Percentiles rank a stretch among this genome's conserved stretches.
Conservation (phyloP, 1,139 yeast species). For the Schwanniomyces etchellsii region DNA sequence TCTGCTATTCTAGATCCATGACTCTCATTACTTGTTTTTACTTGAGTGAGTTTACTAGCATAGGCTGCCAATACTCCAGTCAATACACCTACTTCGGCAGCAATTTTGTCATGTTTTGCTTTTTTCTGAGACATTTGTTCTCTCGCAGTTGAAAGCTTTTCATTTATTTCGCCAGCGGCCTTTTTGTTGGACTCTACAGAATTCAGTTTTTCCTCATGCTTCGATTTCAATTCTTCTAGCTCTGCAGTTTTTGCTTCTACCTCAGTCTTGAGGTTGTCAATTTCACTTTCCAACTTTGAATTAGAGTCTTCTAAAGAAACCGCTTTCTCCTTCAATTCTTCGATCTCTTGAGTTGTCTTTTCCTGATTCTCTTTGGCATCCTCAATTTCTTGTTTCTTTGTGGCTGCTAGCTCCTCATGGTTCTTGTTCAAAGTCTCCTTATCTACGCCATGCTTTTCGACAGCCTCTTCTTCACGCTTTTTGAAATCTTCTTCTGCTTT, state of each 20-base stretch:
- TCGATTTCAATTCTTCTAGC: constrained; percentile 35
- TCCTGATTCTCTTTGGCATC: constrained; percentile 43
- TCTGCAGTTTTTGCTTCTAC: constrained; percentile 34
- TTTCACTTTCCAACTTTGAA: constrained; percentile 35
- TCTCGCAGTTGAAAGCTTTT: constrained; percentile 28
- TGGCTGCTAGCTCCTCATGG: constrained; percentile 42
- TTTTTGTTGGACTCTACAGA: constrained; percentile 28
- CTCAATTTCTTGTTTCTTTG: constrained; percentile 46
- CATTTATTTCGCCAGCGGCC: constrained; percentile 38
- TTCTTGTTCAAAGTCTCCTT: constrained; percentile 40
- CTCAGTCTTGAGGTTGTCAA: constrained; percentile 39
- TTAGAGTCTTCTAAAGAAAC: constrained; percentile 35
- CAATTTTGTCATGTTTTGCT: constrained; percentile 30
- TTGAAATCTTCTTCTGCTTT: constrained; percentile 41
- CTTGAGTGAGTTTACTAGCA: constrained; percentile 35
- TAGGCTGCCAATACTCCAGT: constrained; percentile 41
- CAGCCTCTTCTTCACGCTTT: constrained; percentile 43
- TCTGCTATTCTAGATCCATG: constrained; percentile 31
- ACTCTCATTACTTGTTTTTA: constrained; percentile 34
- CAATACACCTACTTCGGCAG: constrained; percentile 41
- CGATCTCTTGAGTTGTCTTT: constrained; percentile 41
- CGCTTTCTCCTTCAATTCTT: constrained; percentile 38
- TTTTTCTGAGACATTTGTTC: constrained; percentile 33
- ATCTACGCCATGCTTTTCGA: constrained; percentile 40
- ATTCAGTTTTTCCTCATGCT: constrained; percentile 37